Percentiles rank a stretch among this genome's conserved stretches.
Conservation (phyloP, 352 stramenopile species). For the Globisporangium spiculum region DNA sequence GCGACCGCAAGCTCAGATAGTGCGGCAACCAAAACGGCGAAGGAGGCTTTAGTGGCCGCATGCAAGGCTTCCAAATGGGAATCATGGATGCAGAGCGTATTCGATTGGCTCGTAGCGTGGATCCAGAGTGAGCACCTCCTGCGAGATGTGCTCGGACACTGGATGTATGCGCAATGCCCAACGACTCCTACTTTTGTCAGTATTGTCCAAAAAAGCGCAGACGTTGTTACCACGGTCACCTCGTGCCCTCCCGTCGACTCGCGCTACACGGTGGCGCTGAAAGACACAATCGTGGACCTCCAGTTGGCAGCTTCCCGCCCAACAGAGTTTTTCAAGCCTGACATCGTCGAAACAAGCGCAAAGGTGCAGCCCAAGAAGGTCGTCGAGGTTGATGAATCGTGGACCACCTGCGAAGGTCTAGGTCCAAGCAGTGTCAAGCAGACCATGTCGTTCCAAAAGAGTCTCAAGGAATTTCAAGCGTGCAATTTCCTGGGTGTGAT, state of each 20-base stretch:
- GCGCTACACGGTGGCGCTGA: constrained; percentile 30
- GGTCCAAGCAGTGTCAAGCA: constrained; percentile 23
- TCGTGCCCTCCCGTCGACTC: constrained; percentile 22
- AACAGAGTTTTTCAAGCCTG: constrained; percentile 37
- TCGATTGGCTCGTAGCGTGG: constrained; percentile 57
- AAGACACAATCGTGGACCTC: constrained; percentile 34
- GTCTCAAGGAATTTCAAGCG: constrained; percentile 31
- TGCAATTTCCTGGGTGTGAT: constrained; percentile 57
- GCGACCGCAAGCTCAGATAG: constrained; percentile 21
- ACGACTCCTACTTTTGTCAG: constrained; percentile 25
- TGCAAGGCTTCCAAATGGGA: constrained; percentile 33
- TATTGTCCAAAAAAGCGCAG: constrained; percentile 17
- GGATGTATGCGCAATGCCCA: constrained; percentile 53
- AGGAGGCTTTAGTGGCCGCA: constrained; percentile 25
- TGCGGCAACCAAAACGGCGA: constrained; percentile 12
- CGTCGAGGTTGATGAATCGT: constrained; percentile 36
- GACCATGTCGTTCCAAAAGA: constrained; percentile 28
- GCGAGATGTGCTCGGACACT: constrained; percentile 63
- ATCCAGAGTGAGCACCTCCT: constrained; percentile 45
- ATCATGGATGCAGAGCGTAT: constrained; percentile 54
- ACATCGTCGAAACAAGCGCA: constrained; percentile 45
- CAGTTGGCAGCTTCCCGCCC: constrained; percentile 44
- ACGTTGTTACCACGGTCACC: constrained; percentile 18
- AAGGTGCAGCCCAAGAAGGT: constrained; percentile 36
- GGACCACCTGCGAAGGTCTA: constrained; percentile 32